These are phyloP conservation scores for Dryadomyces quercus-mongolicae DNA, from an alignment of 2,329 filamentous ascomycete species.

Conservation along the genomic window DNA sequence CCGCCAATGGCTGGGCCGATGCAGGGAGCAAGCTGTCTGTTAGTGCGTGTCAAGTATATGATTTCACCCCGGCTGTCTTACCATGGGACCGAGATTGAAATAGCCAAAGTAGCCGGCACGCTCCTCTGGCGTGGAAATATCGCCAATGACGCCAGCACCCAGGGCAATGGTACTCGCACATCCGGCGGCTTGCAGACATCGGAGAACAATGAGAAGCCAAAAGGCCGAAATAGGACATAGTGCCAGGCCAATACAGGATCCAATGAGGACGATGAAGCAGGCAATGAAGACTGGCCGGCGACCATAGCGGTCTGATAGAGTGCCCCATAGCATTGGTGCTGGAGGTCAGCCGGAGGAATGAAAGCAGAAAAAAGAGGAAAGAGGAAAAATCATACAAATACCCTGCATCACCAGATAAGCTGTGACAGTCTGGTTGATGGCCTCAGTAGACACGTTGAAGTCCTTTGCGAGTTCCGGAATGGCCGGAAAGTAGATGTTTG, in stretches of 20 bases:
- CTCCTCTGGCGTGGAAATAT: slow-evolving; percentile 20
- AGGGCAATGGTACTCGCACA: slow-evolving; percentile 23
- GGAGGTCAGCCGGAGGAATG: background rate
- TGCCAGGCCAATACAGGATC: slow-evolving; percentile 20
- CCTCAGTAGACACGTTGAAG: slow-evolving; percentile 18
- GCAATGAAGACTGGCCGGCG: slow-evolving; percentile 18
- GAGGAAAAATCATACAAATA: slow-evolving; percentile 7
- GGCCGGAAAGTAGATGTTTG: slow-evolving; percentile 23
- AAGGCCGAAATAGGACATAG: slow-evolving; percentile 19
- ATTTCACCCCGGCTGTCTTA: no score
- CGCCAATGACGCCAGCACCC: slow-evolving; percentile 20
- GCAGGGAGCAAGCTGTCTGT: slow-evolving; percentile 7
- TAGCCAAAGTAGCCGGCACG: slow-evolving; percentile 21
- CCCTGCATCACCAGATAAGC: slow-evolving; percentile 21
- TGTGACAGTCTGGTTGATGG: slow-evolving; percentile 21
- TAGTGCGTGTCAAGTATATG: background rate
- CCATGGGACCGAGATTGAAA: slow-evolving; percentile 22
- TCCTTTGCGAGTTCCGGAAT: slow-evolving; percentile 17
- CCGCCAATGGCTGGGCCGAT: slow-evolving; percentile 16
- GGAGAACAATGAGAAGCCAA: slow-evolving; percentile 20
- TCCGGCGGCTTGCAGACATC: slow-evolving; percentile 19
- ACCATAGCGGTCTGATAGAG: slow-evolving; percentile 21
- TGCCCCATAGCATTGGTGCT: slow-evolving; percentile 23
- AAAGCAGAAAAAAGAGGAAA: background rate
- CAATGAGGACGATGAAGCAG: slow-evolving; percentile 19